Evolutionary conservation across 1,139 yeast species (phyloP), one percentile per base, ranked within the genome.

Genomic region (Pichiaceae sp.): DNA sequence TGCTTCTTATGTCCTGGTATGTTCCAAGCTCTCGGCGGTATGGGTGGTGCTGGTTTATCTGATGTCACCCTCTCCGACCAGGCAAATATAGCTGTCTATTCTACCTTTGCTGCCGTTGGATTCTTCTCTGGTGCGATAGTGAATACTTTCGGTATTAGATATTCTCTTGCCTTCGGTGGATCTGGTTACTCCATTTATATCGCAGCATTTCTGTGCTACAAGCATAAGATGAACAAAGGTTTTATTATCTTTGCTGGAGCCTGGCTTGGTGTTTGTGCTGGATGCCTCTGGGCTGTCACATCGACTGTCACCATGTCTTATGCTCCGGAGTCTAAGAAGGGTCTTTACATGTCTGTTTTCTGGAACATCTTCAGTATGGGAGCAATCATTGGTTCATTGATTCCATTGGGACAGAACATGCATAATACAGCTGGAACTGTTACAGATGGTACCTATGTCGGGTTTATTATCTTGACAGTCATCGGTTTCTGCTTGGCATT

Each of bases 291-390:
- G 82, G 70, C 77, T 31, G 78, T 77, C 29, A 81, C 75, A 52
- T 78, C 79, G 40, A 61, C 72, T 31, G 65, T 76, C 33, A 68
- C 75, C 47, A 68, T 75, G 66, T 62, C 75, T 15, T 76, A 76
- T 45, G 75, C 81, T 4, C 55, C 72, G 14, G 81, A 75, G 54
- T 54, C 59, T 35, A 60, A 53, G 31, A 76, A 75, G 57, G 83
- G 79, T 37, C 57, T 60, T 36, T 75, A 75, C 38, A 65, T 76
- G 37, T 58, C 60, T 23, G 54, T 70, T 17, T 76, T 75, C 55
- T 76, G 83, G 83, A 63, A 72, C 39, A 72, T 76, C 40, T 76
- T 76, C 64, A 75, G 75, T 58, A 57, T 75, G 45, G 83, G 83
- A 50, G 78, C 76, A 11, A 80, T 75, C 37, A 71, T 68, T 42